phyloP scores from a whole-genome alignment of 1,139 yeast species.

The Suhomyces ambrosiae region DNA sequence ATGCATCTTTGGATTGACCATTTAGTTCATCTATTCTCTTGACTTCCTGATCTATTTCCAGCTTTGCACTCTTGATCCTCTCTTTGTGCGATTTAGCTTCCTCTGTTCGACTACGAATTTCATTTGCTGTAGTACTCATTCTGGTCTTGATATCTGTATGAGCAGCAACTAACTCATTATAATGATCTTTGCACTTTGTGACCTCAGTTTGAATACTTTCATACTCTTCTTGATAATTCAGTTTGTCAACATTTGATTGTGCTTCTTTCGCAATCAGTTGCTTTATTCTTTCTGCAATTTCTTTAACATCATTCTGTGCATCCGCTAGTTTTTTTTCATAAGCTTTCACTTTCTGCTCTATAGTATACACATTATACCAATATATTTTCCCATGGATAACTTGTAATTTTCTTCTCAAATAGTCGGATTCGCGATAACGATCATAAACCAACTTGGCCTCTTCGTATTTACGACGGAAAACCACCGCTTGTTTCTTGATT shows the following conservation, averaged over 20 bases:
- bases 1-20: slow-evolving; percentile 42
- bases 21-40: slow-evolving; percentile 38
- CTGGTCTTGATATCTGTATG: slow-evolving; percentile 6
- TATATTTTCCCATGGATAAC: slow-evolving; percentile 60
- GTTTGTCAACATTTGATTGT: slow-evolving; percentile 5
- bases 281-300: slow-evolving; percentile 25
- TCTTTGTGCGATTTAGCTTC: slow-evolving; percentile 31
- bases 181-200: slow-evolving; percentile 10
- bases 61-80: slow-evolving; percentile 25
- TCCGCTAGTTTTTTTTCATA: slow-evolving; percentile 18
- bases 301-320: slow-evolving; percentile 20
- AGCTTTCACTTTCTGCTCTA: slow-evolving; percentile 33
- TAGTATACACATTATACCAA: slow-evolving; percentile 57
- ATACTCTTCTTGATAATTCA: slow-evolving; percentile 18
- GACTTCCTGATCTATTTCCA: slow-evolving; percentile 31
- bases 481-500: slow-evolving; percentile 29
- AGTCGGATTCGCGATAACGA: slow-evolving; percentile 45
- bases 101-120: slow-evolving; percentile 25
- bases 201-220: slow-evolving; percentile 13
- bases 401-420: slow-evolving; percentile 46
- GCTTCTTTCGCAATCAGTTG: slow-evolving; percentile 14
- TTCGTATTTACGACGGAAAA: slow-evolving; percentile 34
- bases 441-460: slow-evolving; percentile 38
- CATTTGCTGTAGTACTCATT: slow-evolving; percentile 12
- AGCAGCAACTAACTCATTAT: slow-evolving; percentile 4